A percentile compares a stretch with the other conserved stretches of the same genome.
phyloP scores from a whole-genome alignment of 139 green algal species.

The Chlorella vulgaris region DNA sequence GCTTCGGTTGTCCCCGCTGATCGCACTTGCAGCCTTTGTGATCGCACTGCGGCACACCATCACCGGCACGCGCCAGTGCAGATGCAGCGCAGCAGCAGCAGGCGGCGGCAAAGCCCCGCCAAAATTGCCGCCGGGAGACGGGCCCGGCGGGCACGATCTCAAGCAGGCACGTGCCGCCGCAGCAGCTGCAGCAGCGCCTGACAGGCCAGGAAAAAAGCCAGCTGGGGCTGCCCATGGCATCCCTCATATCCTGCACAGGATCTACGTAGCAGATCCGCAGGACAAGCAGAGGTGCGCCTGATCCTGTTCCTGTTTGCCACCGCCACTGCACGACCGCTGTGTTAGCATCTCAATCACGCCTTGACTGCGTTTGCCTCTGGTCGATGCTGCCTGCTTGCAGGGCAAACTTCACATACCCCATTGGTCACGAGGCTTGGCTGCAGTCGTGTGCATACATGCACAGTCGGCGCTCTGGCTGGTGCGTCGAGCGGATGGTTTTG shows the following conservation, averaged over 20 bases:
- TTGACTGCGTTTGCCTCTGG: not conserved
- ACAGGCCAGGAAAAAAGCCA: not conserved
- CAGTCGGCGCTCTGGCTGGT: slow-evolving; percentile 1
- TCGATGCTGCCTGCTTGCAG: not conserved
- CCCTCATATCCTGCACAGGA: not conserved
- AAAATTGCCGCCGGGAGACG: no score
- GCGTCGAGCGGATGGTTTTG: not conserved
- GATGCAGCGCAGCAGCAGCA: not conserved
- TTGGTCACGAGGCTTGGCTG: not conserved
- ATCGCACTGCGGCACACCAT: no score
- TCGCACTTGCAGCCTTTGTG: no score
- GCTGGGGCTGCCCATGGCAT: not conserved
- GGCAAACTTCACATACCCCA: not conserved
- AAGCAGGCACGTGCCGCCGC: not conserved
- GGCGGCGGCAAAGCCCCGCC: no score
- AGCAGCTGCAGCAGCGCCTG: not conserved
- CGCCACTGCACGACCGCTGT: no score
- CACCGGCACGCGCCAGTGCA: not conserved
- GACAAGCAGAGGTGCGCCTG: not conserved
- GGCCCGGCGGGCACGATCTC: not conserved
- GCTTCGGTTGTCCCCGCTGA: no score
- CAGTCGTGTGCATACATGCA: not conserved
- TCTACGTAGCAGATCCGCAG: not conserved
- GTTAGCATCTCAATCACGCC: no score
- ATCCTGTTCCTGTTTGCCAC: not conserved